phyloP scores from a whole-genome alignment of 2,329 filamentous ascomycete species.

The Aureobasidium leucospermi region DNA sequence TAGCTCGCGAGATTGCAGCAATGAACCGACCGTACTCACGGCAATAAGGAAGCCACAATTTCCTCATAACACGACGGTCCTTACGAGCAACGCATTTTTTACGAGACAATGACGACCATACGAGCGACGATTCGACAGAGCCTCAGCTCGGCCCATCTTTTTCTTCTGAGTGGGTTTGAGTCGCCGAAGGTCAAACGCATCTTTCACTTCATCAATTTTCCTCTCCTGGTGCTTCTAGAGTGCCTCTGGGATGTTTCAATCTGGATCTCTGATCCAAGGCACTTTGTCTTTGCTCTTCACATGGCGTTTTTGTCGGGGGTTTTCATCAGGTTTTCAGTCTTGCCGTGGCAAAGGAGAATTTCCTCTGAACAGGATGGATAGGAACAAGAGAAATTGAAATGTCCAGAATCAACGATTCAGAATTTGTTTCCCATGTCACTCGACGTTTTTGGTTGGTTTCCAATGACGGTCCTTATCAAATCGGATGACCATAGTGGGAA shows the following conservation, averaged over 20 bases:
- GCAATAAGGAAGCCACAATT: constrained; percentile 31
- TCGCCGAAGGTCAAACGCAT: neutral
- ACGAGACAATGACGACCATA: constrained; percentile 6
- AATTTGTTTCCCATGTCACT: neutral
- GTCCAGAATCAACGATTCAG: neutral
- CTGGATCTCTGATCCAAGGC: neutral
- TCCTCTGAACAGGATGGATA: neutral
- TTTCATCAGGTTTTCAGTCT: neutral
- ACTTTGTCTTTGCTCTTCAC: neutral
- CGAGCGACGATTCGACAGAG: neutral
- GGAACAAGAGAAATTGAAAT: neutral
- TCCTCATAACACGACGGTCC: neutral
- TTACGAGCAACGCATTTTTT: neutral
- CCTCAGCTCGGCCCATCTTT: neutral
- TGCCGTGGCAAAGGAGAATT: neutral
- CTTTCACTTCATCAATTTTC: no score
- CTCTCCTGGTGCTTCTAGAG: no score
- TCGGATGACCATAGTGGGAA: no score
- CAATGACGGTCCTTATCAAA: neutral
- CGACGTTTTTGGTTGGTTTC: neutral
- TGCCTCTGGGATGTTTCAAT: no score
- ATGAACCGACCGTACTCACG: constrained; percentile 93
- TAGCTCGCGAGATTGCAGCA: constrained; percentile 81
- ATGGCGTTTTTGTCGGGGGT: neutral
- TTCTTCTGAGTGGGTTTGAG: neutral